These are phyloP conservation scores for Fusarium coicis DNA, from an alignment of 2,329 filamentous ascomycete species.

Conservation along the genomic window DNA sequence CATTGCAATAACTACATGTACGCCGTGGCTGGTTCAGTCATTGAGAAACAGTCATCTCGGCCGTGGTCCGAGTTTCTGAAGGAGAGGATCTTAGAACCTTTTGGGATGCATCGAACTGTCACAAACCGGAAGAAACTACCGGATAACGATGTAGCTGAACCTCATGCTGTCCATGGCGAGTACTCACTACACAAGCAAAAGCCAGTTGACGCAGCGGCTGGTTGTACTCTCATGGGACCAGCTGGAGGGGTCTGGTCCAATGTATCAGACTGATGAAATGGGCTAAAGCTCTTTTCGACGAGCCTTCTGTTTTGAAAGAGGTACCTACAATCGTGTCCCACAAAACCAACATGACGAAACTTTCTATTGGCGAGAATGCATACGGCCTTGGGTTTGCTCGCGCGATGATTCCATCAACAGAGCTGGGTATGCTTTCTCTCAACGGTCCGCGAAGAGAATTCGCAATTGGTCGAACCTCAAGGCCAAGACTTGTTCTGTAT, in stretches of 20 bases:
- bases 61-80: neutral
- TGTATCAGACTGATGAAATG: neutral
- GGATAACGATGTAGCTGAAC: fast-evolving
- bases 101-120: neutral
- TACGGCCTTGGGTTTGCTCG: neutral
- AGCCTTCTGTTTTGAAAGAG: neutral
- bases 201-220: neutral
- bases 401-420: neutral
- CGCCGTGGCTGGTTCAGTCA: neutral
- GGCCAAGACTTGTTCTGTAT: neutral
- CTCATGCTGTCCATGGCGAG: neutral
- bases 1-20: neutral
- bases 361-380: neutral
- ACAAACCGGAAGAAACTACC: neutral
- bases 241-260: neutral
- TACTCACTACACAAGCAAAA: neutral
- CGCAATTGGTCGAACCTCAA: fast-evolving
- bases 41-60: neutral
- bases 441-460: neutral
- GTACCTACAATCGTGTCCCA: neutral
- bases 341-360: neutral
- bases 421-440: neutral
- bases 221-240: neutral
- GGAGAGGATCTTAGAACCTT: neutral
- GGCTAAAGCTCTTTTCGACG: neutral